phyloP scores from a whole-genome alignment of 2,329 filamentous ascomycete genomes.

The Phialophora chinensis region DNA sequence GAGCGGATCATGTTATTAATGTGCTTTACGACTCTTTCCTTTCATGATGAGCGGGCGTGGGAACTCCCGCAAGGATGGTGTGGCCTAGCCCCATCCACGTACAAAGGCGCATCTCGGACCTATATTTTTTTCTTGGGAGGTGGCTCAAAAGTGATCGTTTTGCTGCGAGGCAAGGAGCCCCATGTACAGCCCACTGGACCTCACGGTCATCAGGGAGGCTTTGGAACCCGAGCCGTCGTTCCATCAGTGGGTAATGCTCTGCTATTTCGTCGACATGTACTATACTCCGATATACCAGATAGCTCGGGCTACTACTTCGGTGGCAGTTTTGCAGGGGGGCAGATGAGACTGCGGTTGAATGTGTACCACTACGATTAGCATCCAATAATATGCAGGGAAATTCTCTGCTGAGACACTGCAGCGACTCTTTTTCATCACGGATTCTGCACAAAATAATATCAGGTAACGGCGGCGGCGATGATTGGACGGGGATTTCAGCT shows the following conservation, averaged over 20 bases:
- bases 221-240: constrained; percentile 4
- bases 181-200: constrained; percentile 15
- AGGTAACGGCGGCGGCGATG: constrained; percentile 5
- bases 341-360: not conserved
- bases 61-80: constrained; percentile 16
- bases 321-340: not conserved
- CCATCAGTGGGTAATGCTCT: constrained; percentile 17
- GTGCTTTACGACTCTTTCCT: constrained; percentile 28
- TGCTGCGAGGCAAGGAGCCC: constrained; percentile 9
- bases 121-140: constrained; percentile 1
- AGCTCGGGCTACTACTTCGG: constrained; percentile 19
- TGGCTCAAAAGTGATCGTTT: constrained; percentile 22
- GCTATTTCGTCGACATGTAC: constrained; percentile 12
- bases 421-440: not conserved
- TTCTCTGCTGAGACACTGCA: not conserved
- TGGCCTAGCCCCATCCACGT: constrained; percentile 20
- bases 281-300: constrained; percentile 14
- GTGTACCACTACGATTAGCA: constrained; percentile 19
- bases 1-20: constrained; percentile 32
- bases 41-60: constrained; percentile 17
- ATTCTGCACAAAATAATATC: constrained; percentile 12
- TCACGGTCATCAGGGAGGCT: constrained; percentile 4
- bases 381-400: constrained; percentile 7
- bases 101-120: constrained; percentile 18
- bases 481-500: constrained; percentile 6